These are phyloP conservation scores for sorghum (Sorghum bicolor) DNA, from an alignment of 176 grass and related monocot species.

Conservation along the genomic window DNA sequence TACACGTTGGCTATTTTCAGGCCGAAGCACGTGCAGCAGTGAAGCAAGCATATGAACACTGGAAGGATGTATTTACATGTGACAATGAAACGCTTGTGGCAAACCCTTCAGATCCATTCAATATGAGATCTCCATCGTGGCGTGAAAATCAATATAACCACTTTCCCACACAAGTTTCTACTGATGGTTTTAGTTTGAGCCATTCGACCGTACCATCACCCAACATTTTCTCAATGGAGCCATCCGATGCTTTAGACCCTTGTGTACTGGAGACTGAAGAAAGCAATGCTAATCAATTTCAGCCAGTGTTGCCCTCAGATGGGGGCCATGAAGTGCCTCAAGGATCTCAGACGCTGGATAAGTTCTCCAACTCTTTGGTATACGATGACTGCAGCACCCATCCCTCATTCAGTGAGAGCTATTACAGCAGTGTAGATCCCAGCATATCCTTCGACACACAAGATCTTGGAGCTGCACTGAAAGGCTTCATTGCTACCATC, in stretches of 20 bases:
- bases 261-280: constrained; percentile 22
- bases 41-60: constrained; percentile 72
- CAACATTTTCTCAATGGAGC: constrained; percentile 56
- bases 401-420: constrained; percentile 29
- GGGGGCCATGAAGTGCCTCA: neutral
- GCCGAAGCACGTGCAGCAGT: constrained; percentile 50
- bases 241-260: constrained; percentile 26
- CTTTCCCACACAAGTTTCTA: constrained; percentile 31
- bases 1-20: constrained; percentile 43
- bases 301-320: constrained; percentile 26
- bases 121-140: constrained; percentile 37
- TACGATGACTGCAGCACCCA: constrained; percentile 52
- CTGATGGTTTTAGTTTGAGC: constrained; percentile 49
- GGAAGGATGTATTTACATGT: constrained; percentile 55
- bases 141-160: constrained; percentile 43
- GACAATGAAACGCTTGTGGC: constrained; percentile 43
- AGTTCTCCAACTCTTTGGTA: constrained; percentile 53
- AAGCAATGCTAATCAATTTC: constrained; percentile 28
- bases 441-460: constrained; percentile 50
- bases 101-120: constrained; percentile 25
- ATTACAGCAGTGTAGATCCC: constrained; percentile 44
- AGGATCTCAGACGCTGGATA: constrained; percentile 33
- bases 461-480: constrained; percentile 61
- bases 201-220: constrained; percentile 45
- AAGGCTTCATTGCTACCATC: constrained; percentile 57